Conservation (phyloP, 441 rosid species). For the Aleurites moluccanus region DNA sequence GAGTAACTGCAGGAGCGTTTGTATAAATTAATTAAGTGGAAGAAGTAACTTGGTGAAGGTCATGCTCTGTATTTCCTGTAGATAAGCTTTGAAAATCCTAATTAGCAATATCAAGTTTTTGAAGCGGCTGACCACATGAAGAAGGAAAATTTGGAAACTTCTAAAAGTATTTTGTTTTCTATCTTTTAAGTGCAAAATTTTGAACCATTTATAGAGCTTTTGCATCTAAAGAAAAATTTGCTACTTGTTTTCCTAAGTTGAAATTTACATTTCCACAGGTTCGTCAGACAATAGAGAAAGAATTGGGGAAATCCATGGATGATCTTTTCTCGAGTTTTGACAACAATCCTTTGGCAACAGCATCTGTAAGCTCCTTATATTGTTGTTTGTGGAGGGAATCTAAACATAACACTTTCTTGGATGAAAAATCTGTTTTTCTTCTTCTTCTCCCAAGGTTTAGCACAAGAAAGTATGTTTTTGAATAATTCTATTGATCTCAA, state of each 20-base stretch:
- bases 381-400: conserved; percentile 10
- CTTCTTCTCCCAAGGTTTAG: not conserved
- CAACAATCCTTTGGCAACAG: conserved; percentile 84
- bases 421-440: conserved; percentile 10
- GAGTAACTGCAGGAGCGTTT: conserved; percentile 2
- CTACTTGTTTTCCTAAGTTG: conserved; percentile 19
- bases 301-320: conserved; percentile 64
- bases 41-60: conserved; percentile 3
- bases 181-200: not conserved
- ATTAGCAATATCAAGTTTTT: not conserved
- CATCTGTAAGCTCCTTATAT: conserved; percentile 63
- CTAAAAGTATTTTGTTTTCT: not conserved
- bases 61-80: too few relatives aligned
- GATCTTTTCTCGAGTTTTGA: conserved; percentile 64
- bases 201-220: not conserved
- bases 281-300: conserved; percentile 60
- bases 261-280: conserved; percentile 47
- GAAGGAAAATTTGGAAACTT: not conserved
- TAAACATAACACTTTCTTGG: not conserved
- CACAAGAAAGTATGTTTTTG: conserved; percentile 9
- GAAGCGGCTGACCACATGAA: not conserved
- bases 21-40: not conserved
- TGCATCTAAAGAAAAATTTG: conserved; percentile 1
- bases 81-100: not conserved
- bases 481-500: conserved; percentile 19